Evolutionary conservation across 2,329 filamentous ascomycete species (phyloP), one percentile per base, ranked within the genome.

Genomic region (Scytalidium lignicola): DNA sequence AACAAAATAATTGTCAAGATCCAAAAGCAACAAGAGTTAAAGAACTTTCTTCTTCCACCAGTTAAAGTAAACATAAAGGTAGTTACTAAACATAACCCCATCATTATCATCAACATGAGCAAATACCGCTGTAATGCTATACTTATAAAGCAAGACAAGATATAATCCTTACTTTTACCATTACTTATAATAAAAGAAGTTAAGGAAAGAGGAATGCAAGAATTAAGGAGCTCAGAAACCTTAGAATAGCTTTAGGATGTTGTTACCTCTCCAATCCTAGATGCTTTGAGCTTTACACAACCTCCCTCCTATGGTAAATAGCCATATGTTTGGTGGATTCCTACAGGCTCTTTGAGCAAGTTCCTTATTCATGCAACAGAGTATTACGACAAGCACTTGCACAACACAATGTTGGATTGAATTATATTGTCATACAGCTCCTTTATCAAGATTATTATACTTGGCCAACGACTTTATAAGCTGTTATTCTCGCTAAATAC

Each of bases 341-440:
- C 60, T 2, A 68, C 62, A 0, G 66, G 66, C 0, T 41, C 41
- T 0, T 50, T 70, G 2, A 55, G 8, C 44, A 52, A 50, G 3
- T 58, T 69, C 20, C 67, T 66, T 10, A 32, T 70, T 7, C 66
- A 69, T 47, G 66, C 66, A 0, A 65, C 68, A 0, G 68, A 68
- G 8, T 45, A 55, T 26, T 64, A 70, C 45, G 10, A 32, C 2
- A 17, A 46, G 6, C 41, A 45, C 3, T 57, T 54, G 5, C 23
- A 23, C 0, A 49, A 63, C 9, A 63, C 62, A 0, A 63, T 64
- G 0, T 37, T 71, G 1, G 64, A 70, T 40, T 54, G 64, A 40
- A 67, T 65, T 3, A 58, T 71, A 2, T 73, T 69, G 2, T 71
- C 69, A 0, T 73, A 71, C 46, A 59, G 51, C 18, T 56, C 62